Evolutionary conservation across 345 rosid genomes (phyloP).

Genomic region (Citrus glauca): DNA sequence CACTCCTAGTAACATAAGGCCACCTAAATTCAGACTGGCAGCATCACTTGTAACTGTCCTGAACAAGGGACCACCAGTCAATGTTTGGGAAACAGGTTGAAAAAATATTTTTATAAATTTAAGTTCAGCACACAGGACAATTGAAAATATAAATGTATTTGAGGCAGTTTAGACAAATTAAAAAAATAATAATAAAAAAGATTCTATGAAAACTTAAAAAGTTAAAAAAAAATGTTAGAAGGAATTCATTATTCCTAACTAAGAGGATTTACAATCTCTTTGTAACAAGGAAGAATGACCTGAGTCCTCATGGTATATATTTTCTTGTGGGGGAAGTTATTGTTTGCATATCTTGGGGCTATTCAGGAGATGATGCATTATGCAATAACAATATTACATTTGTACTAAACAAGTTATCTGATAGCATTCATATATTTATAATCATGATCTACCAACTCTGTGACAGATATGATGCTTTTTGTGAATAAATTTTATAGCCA

Average conservation of each 20-base stretch:
- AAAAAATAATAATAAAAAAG: too few species aligned
- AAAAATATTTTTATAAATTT: background rate
- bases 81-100: background rate
- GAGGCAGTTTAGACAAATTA: too few species aligned
- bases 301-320: background rate
- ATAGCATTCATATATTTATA: background rate
- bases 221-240: background rate
- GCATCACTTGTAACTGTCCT: background rate
- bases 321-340: background rate
- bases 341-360: background rate
- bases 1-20: background rate
- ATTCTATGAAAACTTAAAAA: too few species aligned
- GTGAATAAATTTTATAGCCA: background rate
- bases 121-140: background rate
- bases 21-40: background rate
- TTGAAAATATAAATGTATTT: too few species aligned
- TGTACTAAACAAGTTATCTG: background rate
- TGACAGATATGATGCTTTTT: background rate
- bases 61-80: background rate
- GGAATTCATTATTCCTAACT: background rate
- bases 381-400: background rate
- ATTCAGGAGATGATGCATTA: background rate
- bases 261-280: background rate
- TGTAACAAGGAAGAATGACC: background rate
- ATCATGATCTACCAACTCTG: background rate